A percentile compares a stretch with the other conserved stretches of the same genome.
phyloP scores from a whole-genome alignment of 2,329 filamentous ascomycete genomes.

The Aureobasidium sp. region DNA sequence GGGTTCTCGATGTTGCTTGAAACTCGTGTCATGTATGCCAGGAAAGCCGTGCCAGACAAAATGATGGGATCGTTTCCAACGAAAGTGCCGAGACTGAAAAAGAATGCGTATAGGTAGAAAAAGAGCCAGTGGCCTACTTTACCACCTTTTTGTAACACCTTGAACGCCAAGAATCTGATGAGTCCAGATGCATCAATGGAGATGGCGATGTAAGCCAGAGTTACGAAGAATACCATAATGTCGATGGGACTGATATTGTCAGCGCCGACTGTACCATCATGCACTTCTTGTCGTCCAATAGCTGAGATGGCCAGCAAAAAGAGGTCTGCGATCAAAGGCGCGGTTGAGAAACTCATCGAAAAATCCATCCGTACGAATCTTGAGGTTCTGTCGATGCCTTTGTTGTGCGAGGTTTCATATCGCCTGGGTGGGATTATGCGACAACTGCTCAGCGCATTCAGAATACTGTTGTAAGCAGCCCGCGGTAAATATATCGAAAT shows the following conservation, averaged over 20 bases:
- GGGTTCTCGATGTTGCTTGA: conserved; percentile 64
- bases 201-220: conserved; percentile 66
- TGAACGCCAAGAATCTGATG: conserved; percentile 62
- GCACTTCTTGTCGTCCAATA: conserved; percentile 57
- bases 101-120: conserved; percentile 66
- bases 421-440: conserved; percentile 46
- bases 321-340: conserved; percentile 60
- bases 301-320: conserved; percentile 61
- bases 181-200: conserved; percentile 68
- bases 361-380: conserved; percentile 46
- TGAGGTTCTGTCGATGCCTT: conserved; percentile 19
- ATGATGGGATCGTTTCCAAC: conserved; percentile 72
- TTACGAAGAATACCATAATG: conserved; percentile 68
- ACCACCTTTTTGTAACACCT: conserved; percentile 58
- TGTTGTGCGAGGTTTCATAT: conserved; percentile 16
- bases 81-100: conserved; percentile 57
- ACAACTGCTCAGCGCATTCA: conserved; percentile 35
- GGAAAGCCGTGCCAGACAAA: conserved; percentile 62
- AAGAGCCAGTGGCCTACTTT: conserved; percentile 59
- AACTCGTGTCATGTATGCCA: conserved; percentile 68
- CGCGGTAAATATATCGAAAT: conserved; percentile 54
- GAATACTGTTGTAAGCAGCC: conserved; percentile 35
- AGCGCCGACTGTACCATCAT: conserved; percentile 58
- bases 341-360: conserved; percentile 62
- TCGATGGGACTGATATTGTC: conserved; percentile 60